A percentile compares a stretch with the other conserved stretches of the same genome.
Evolutionary conservation across 2,329 filamentous ascomycete genomes (phyloP).

Genomic region (Amesomyces nigricolor): DNA sequence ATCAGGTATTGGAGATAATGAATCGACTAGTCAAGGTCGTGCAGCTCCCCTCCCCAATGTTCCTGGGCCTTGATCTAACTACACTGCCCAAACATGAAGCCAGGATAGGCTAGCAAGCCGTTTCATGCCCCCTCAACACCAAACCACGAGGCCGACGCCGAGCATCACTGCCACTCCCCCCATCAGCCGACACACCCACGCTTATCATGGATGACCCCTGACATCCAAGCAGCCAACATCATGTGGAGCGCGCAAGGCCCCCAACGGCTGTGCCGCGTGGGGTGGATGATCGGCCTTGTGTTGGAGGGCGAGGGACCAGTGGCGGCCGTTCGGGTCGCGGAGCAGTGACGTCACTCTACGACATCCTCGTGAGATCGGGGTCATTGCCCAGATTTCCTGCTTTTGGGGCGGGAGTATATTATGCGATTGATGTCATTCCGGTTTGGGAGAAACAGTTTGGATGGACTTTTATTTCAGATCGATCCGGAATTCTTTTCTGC

Average conservation of each 20-base stretch:
- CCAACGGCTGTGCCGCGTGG: slow-evolving; percentile 1
- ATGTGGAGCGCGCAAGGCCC: neutral
- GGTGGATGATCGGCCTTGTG: neutral
- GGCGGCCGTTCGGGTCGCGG: slow-evolving; percentile 2
- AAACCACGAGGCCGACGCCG: neutral
- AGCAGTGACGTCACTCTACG: slow-evolving; percentile 22
- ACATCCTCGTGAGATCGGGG: slow-evolving; percentile 1
- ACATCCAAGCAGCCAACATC: neutral
- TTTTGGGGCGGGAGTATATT: neutral
- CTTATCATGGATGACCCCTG: too few relatives aligned
- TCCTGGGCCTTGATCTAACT: too few relatives aligned
- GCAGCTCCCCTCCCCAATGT: too few relatives aligned
- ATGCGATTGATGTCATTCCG: slow-evolving; percentile 2
- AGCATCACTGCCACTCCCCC: too few relatives aligned
- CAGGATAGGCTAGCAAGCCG: too few relatives aligned
- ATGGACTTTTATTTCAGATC: neutral
- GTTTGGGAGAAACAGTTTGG: neutral
- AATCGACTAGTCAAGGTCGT: too few relatives aligned
- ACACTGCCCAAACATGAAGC: too few relatives aligned
- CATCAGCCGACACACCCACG: too few relatives aligned
- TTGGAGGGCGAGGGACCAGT: slow-evolving; percentile 7
- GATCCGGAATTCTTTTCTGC: neutral
- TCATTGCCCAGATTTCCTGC: neutral
- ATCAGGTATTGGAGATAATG: too few relatives aligned
- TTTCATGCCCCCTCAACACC: too few relatives aligned